Conservation (phyloP, 2,329 filamentous ascomycete species). For the Aquanectria penicillioides region DNA sequence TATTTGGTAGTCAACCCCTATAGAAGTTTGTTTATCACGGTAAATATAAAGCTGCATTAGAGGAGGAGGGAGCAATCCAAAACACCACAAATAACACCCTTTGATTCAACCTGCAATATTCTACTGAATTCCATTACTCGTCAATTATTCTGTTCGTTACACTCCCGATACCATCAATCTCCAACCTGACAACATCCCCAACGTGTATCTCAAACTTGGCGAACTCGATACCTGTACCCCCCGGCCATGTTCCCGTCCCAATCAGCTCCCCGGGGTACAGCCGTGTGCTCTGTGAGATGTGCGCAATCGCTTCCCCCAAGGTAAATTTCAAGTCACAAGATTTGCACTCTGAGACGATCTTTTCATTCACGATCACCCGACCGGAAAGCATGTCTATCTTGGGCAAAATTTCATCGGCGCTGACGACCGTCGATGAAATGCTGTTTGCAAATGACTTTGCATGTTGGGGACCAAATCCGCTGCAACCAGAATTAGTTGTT, state of each 20-base stretch:
- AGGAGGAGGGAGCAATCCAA: too few species aligned
- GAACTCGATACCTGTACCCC: not conserved
- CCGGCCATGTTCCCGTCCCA: not conserved
- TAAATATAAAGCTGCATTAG: too few species aligned
- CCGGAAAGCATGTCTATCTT: not conserved
- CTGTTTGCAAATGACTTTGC: not conserved
- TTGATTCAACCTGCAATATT: too few species aligned
- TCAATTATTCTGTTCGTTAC: not conserved
- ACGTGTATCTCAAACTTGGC: not conserved
- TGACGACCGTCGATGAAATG: not conserved
- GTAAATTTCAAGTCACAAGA: not conserved
- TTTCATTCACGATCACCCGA: not conserved
- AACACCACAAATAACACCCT: too few species aligned
- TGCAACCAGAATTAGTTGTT: not conserved
- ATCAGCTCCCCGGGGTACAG: not conserved
- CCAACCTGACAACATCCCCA: not conserved
- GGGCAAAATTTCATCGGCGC: not conserved
- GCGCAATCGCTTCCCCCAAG: not conserved
- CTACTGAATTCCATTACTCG: not conserved
- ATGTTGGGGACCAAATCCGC: not conserved
- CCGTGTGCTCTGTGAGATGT: not conserved
- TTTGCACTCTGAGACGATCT: not conserved
- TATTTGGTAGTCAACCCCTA: too few species aligned
- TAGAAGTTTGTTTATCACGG: too few species aligned
- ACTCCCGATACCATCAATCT: constrained; percentile 1